These are phyloP conservation scores for Solanum appendiculatum DNA, from an alignment of 257 asterid genomes.

Conservation along the genomic window DNA sequence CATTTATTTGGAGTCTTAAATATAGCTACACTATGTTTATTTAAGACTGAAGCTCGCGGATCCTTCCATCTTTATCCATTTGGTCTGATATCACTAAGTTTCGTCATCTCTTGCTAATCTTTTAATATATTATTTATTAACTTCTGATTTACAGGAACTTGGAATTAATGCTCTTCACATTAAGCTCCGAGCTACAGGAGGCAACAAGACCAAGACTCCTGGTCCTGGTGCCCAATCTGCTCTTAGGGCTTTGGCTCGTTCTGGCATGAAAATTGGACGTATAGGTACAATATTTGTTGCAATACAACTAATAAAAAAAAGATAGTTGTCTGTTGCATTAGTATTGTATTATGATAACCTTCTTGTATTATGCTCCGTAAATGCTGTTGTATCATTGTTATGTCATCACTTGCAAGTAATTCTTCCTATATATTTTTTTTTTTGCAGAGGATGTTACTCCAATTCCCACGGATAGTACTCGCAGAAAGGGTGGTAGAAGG, in stretches of 20 bases:
- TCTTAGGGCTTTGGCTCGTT: conserved; percentile 88
- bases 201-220: conserved; percentile 89
- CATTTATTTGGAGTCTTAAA: not conserved
- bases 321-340: not conserved
- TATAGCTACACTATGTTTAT: not conserved
- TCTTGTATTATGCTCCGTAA: not conserved
- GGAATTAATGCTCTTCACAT: conserved; percentile 85
- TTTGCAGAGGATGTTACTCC: conserved; percentile 90
- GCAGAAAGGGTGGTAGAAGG: conserved; percentile 91
- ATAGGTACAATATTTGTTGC: conserved; percentile 37
- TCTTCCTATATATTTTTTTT: not conserved
- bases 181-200: conserved; percentile 91
- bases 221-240: conserved; percentile 98
- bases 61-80: not conserved
- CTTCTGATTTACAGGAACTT: conserved; percentile 41
- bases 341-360: not conserved
- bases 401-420: not conserved
- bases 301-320: no score
- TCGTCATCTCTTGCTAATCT: not conserved
- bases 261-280: conserved; percentile 95
- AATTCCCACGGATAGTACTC: conserved; percentile 84
- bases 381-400: not conserved
- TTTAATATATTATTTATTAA: not conserved
- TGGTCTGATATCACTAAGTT: no score
- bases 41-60: not conserved